Base-by-base conservation (phyloP, 768 basidiomycete genomes). In the Agrocybe praecox region DNA sequence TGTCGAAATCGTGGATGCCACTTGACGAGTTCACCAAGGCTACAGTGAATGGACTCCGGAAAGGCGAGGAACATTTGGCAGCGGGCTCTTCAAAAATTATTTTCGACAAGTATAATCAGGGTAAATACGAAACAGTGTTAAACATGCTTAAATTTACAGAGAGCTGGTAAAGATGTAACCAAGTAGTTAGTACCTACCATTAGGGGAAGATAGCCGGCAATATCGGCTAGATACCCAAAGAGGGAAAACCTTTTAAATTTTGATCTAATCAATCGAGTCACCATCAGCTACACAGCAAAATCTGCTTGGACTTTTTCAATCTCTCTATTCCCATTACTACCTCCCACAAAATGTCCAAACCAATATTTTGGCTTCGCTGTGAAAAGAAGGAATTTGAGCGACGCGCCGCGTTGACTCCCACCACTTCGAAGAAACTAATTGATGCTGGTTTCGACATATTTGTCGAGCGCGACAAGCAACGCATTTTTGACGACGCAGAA, bases 351-450 rank as follows among this genome's bases (percentile, higher is more conserved):
- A 87, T 88, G 85, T 64, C 84, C 66, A 78, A 73, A 52, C 75
- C 74, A 29, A 63, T 72, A 14, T 82, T 99, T 65, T 99, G 96
- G 96, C 84, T 99, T 43, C 88, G 97, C 63, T 97, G 95, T 78
- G 97, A 99, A 80, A 97, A 88, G 71, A 99, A 98, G 73, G 83
- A 87, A 60, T 95, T 96, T 61, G 97, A 99, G 74, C 86, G 86
- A 54, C 92, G 97, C 46, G 87, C 95, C 24, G 96, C 96, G 8
- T 79, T 98, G 61, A 96, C 95, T 11, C 97, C 97, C 2, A 88
- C 90, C 21, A 96, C 92, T 0, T 87, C 96, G 63, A 93, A 91
- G 74, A 83, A 80, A 62, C 85, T 98, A 58, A 86, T 98, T 69
- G 89, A 92, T 64, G 87, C 87, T 45, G 94, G 95, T 36, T 98